Conservation (phyloP, 192 early-diverging fungal species). For the Rhizophagus prolifer region DNA sequence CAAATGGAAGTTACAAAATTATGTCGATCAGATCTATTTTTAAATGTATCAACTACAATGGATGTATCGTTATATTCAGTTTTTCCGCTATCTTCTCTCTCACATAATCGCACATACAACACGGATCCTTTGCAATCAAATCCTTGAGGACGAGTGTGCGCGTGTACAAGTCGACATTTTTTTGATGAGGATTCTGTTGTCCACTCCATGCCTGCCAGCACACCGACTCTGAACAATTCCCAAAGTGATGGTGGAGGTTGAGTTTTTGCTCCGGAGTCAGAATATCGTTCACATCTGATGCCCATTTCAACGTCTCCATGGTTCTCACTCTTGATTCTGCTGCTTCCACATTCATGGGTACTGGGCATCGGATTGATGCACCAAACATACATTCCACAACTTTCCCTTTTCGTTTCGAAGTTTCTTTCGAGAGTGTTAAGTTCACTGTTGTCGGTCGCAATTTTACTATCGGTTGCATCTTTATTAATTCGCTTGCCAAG, state of each 20-base stretch:
- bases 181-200: not conserved
- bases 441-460: not conserved
- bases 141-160: not conserved
- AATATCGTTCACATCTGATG: not conserved
- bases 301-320: conserved; percentile 9
- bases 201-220: conserved; percentile 14
- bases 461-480: not conserved
- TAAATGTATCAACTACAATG: conserved; percentile 18
- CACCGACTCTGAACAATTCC: conserved; percentile 23
- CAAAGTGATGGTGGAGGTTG: not conserved
- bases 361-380: conserved; percentile 9
- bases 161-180: conserved; percentile 13
- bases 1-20: conserved; percentile 7
- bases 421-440: not conserved
- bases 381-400: conserved; percentile 7
- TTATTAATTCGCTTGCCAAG: not conserved
- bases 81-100: not conserved
- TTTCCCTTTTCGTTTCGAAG: conserved; percentile 4
- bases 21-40: conserved; percentile 10
- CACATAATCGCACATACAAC: not conserved
- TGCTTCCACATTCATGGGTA: not conserved
- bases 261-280: not conserved
- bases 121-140: not conserved
- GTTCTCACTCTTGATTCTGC: conserved; percentile 2
- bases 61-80: not conserved